Conservation (phyloP, 176 grass and related monocot species). For the Eremochloa ophiuroides region DNA sequence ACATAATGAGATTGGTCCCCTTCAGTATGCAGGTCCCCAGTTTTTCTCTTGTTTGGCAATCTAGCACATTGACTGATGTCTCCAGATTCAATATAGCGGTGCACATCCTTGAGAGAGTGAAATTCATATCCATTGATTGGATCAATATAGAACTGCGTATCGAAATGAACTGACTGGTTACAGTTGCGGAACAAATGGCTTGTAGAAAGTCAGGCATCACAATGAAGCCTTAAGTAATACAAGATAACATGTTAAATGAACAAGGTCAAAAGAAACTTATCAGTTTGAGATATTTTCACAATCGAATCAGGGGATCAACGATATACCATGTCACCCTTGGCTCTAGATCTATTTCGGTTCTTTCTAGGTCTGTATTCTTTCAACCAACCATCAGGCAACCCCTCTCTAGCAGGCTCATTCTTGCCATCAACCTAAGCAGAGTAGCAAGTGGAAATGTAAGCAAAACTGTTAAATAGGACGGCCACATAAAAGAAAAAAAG, state of each 20-base stretch:
- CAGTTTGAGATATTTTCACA: not conserved
- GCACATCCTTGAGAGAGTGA: slow-evolving; percentile 47
- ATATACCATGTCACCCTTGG: slow-evolving; percentile 41
- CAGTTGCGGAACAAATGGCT: not conserved
- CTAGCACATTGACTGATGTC: slow-evolving; percentile 28
- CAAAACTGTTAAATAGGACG: not conserved
- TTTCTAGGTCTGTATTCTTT: slow-evolving; percentile 56
- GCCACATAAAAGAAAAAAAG: not conserved
- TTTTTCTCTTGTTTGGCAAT: slow-evolving; percentile 49
- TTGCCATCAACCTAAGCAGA: slow-evolving; percentile 34
- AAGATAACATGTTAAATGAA: not conserved
- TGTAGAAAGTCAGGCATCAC: slow-evolving; percentile 19
- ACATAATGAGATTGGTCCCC: slow-evolving; percentile 36
- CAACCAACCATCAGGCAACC: slow-evolving; percentile 55
- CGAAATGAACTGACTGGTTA: slow-evolving; percentile 6
- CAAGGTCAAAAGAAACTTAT: not conserved
- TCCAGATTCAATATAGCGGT: slow-evolving; percentile 49
- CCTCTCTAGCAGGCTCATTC: slow-evolving; percentile 22
- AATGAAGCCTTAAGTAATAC: not conserved
- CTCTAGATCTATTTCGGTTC: slow-evolving; percentile 18
- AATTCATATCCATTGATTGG: slow-evolving; percentile 60
- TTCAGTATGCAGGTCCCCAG: slow-evolving; percentile 18
- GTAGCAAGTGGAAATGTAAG: not conserved
- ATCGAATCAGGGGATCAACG: slow-evolving; percentile 8
- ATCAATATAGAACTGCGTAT: slow-evolving; percentile 73